phyloP scores from a whole-genome alignment of 1,139 yeast species.

The Saccharomyces hybrid region DNA sequence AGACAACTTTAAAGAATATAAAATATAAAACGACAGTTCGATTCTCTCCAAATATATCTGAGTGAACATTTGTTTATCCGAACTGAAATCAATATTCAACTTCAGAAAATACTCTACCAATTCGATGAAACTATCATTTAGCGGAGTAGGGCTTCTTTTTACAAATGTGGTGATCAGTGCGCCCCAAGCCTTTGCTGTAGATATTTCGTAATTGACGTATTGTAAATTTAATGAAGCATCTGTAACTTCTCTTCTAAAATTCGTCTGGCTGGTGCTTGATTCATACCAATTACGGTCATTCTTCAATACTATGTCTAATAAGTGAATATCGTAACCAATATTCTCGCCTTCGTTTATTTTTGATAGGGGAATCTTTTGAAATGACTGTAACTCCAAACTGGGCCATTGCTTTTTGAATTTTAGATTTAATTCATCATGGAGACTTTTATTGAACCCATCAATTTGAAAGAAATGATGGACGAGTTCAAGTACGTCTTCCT shows the following conservation, averaged over 20 bases:
- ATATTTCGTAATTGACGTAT: conserved; percentile 56
- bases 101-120: conserved; percentile 46
- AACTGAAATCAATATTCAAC: conserved; percentile 49
- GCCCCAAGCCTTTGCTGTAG: conserved; percentile 69
- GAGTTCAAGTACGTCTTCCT: conserved; percentile 33
- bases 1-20: conserved; percentile 39
- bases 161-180: conserved; percentile 63
- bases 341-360: conserved; percentile 40
- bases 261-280: conserved; percentile 21
- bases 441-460: conserved; percentile 38
- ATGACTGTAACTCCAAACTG: conserved; percentile 26
- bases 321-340: conserved; percentile 51
- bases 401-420: conserved; percentile 48
- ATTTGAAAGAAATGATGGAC: conserved; percentile 34
- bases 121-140: conserved; percentile 37
- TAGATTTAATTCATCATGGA: conserved; percentile 40
- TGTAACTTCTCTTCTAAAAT: conserved; percentile 45
- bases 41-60: conserved; percentile 55
- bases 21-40: conserved; percentile 61
- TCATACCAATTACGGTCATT: conserved; percentile 45
- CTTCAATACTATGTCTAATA: conserved; percentile 55
- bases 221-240: conserved; percentile 60
- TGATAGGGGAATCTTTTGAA: conserved; percentile 49
- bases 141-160: conserved; percentile 30
- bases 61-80: conserved; percentile 41